Evolutionary conservation across 2,329 filamentous ascomycete species (phyloP).

Genomic region (Orbilia ellipsospora): DNA sequence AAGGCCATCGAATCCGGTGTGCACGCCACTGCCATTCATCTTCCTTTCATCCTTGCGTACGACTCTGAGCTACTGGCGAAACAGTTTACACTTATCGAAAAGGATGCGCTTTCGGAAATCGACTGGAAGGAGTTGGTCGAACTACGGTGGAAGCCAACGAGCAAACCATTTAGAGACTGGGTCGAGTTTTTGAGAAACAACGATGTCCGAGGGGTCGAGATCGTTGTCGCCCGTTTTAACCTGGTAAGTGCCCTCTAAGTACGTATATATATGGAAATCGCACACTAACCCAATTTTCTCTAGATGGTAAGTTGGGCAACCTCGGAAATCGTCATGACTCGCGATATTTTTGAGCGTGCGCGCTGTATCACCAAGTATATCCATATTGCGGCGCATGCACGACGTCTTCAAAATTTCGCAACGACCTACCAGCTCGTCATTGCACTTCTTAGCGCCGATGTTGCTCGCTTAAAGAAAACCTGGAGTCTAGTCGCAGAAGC

Average conservation of each 20-base stretch:
- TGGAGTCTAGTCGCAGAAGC: conserved; percentile 76
- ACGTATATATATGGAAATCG: background rate
- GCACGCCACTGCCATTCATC: conserved; percentile 67
- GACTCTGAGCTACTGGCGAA: conserved; percentile 82
- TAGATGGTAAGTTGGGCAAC: conserved; percentile 84
- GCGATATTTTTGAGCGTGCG: conserved; percentile 76
- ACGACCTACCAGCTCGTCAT: conserved; percentile 84
- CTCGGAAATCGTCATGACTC: conserved; percentile 80
- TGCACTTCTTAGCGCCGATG: conserved; percentile 78
- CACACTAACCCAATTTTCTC: background rate
- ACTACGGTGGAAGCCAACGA: conserved; percentile 81
- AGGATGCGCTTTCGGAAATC: conserved; percentile 85
- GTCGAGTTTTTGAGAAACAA: conserved; percentile 80
- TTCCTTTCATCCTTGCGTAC: conserved; percentile 84
- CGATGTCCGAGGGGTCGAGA: conserved; percentile 79
- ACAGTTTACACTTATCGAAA: conserved; percentile 86
- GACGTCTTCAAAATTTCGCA: conserved; percentile 81
- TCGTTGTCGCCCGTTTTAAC: conserved; percentile 87
- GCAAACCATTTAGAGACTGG: conserved; percentile 77
- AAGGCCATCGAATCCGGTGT: conserved; percentile 47
- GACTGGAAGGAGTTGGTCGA: conserved; percentile 89
- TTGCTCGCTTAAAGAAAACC: conserved; percentile 74
- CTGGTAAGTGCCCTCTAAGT: conserved; percentile 63
- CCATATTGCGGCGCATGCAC: conserved; percentile 80
- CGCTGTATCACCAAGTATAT: conserved; percentile 83